These are phyloP conservation scores for Begonia loranthoides DNA, from an alignment of 306 rosid genomes.

Conservation along the genomic window DNA sequence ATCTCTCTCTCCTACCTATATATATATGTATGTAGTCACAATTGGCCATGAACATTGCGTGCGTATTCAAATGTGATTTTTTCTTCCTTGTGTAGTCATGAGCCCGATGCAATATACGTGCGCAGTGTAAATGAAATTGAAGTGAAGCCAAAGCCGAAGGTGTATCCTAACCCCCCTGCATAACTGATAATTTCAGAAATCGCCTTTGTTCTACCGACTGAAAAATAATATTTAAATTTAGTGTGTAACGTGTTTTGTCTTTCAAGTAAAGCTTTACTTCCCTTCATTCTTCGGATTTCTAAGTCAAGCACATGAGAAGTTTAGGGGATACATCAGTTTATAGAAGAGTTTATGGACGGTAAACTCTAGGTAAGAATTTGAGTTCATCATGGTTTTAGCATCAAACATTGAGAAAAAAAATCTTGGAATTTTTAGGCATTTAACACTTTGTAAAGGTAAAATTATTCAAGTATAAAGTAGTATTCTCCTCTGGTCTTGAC, in stretches of 20 bases:
- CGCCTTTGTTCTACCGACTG: slow-evolving; percentile 1
- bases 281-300: too few species aligned
- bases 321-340: too few species aligned
- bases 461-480: too few species aligned
- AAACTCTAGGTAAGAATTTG: too few species aligned
- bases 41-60: background rate
- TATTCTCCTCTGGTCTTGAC: too few species aligned
- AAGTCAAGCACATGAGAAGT: too few species aligned
- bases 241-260: background rate
- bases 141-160: slow-evolving; percentile 98
- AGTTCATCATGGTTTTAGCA: too few species aligned
- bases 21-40: background rate
- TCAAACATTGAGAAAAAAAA: too few species aligned
- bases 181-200: slow-evolving; percentile 13
- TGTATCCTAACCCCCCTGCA: slow-evolving; percentile 55
- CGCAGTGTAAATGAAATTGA: slow-evolving; percentile 88
- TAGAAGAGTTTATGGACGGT: too few species aligned
- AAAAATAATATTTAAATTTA: background rate
- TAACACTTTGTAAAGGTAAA: too few species aligned
- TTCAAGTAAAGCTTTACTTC: background rate
- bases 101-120: slow-evolving; percentile 77
- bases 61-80: slow-evolving; percentile 2
- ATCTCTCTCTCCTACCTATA: background rate
- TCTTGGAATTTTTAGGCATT: too few species aligned
- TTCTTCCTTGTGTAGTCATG: slow-evolving; percentile 47